Percentiles rank a stretch among this genome's conserved stretches.
Conservation (phyloP, 2,329 filamentous ascomycete species). For the Hansfordia pulvinata region DNA sequence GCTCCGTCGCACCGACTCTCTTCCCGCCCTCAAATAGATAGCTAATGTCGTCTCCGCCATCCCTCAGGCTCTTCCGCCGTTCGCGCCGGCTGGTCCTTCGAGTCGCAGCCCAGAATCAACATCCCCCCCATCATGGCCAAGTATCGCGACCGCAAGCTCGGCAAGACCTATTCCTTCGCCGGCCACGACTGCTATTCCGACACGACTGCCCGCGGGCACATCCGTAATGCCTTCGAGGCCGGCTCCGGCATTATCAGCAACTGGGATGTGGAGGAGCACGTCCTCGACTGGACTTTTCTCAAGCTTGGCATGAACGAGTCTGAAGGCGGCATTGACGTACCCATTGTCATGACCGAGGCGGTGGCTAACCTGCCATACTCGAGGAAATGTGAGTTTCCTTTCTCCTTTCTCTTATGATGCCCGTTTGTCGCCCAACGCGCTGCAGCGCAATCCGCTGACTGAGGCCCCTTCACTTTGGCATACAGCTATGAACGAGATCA, state of each 20-base stretch:
- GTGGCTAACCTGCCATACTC: slow-evolving; percentile 85
- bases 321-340: slow-evolving; percentile 65
- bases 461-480: slow-evolving; percentile 16
- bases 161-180: slow-evolving; percentile 83
- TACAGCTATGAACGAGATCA: slow-evolving; percentile 86
- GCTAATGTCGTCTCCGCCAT: too few relatives aligned
- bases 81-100: slow-evolving; percentile 93
- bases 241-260: slow-evolving; percentile 88
- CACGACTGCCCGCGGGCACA: slow-evolving; percentile 80
- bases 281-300: slow-evolving; percentile 87
- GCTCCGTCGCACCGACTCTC: too few relatives aligned
- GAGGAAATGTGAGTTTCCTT: slow-evolving; percentile 57
- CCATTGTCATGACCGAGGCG: slow-evolving; percentile 90
- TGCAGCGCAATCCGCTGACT: too few relatives aligned
- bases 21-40: too few relatives aligned
- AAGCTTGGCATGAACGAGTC: slow-evolving; percentile 77
- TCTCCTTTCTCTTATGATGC: background rate
- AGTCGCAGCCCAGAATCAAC: slow-evolving; percentile 63
- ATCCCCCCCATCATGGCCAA: slow-evolving; percentile 87
- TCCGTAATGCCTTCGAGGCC: slow-evolving; percentile 80
- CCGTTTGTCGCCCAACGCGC: slow-evolving; percentile 3
- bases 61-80: slow-evolving; percentile 72
- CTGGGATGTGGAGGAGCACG: slow-evolving; percentile 94
- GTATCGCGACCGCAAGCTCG: slow-evolving; percentile 87
- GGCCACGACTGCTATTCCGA: slow-evolving; percentile 90